Conservation (phyloP, 352 stramenopile species). For the Phytophthora palmivora region DNA sequence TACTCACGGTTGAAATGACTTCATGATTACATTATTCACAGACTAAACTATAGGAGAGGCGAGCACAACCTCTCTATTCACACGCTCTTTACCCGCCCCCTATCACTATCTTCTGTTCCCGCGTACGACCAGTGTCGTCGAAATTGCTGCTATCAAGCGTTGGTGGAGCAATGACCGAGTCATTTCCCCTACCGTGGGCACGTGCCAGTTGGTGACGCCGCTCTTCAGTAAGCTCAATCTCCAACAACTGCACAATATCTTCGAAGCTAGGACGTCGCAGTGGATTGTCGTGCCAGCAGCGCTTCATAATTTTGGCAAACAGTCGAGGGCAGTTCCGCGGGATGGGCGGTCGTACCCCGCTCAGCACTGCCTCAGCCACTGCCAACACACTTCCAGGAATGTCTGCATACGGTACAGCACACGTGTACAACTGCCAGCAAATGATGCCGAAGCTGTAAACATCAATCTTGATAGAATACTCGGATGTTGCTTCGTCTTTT, state of each 20-base stretch:
- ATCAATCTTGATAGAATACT: slow-evolving; percentile 87
- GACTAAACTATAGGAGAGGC: slow-evolving; percentile 34
- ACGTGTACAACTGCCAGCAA: slow-evolving; percentile 86
- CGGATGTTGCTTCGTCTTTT: slow-evolving; percentile 67
- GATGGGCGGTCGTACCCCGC: slow-evolving; percentile 67
- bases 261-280: slow-evolving; percentile 75
- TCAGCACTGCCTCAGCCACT: slow-evolving; percentile 76
- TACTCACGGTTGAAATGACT: slow-evolving; percentile 8
- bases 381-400: slow-evolving; percentile 83
- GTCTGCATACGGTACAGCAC: slow-evolving; percentile 71
- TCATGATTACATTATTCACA: slow-evolving; percentile 36
- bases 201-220: slow-evolving; percentile 40
- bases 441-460: slow-evolving; percentile 89
- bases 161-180: slow-evolving; percentile 27
- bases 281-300: slow-evolving; percentile 79
- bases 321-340: slow-evolving; percentile 62
- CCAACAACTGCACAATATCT: slow-evolving; percentile 80
- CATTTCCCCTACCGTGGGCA: slow-evolving; percentile 24
- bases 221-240: slow-evolving; percentile 71
- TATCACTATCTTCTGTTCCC: slow-evolving; percentile 14
- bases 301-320: slow-evolving; percentile 86
- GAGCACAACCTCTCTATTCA: slow-evolving; percentile 27
- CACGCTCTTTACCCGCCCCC: slow-evolving; percentile 15
- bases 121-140: slow-evolving; percentile 23
- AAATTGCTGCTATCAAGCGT: slow-evolving; percentile 29